A percentile compares a stretch with the other conserved stretches of the same genome.
phyloP scores from a whole-genome alignment of 2,329 filamentous ascomycete genomes.

The Fusarium guadeloupense region DNA sequence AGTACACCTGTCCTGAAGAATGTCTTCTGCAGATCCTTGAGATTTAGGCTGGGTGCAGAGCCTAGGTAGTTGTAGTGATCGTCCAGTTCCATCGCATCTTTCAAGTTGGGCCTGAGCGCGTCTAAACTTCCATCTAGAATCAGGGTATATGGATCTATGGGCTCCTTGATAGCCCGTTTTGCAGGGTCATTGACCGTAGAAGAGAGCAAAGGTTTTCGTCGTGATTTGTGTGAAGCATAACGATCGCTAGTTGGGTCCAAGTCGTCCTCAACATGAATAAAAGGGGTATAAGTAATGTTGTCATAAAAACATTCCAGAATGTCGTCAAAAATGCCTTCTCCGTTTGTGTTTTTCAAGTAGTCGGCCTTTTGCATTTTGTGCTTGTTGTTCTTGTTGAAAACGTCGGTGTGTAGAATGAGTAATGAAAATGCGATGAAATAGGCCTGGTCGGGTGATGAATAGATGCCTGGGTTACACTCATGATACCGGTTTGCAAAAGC shows the following conservation, averaged over 20 bases:
- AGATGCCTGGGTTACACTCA: slow-evolving; percentile 97
- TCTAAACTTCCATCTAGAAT: slow-evolving; percentile 92
- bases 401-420: slow-evolving; percentile 94
- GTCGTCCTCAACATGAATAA: slow-evolving; percentile 96
- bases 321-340: slow-evolving; percentile 92
- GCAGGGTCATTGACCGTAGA: slow-evolving; percentile 62
- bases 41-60: slow-evolving; percentile 77
- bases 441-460: slow-evolving; percentile 89
- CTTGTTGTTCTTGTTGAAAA: slow-evolving; percentile 99
- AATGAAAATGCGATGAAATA: slow-evolving; percentile 98
- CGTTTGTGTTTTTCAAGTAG: slow-evolving; percentile 93
- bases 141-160: slow-evolving; percentile 92
- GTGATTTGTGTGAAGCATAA: slow-evolving; percentile 74
- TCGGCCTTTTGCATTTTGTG: slow-evolving; percentile 97
- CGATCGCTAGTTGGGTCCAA: slow-evolving; percentile 81
- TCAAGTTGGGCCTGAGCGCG: slow-evolving; percentile 81
- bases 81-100: slow-evolving; percentile 91
- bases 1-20: slow-evolving; percentile 92
- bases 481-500: slow-evolving; percentile 97
- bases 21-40: slow-evolving; percentile 82
- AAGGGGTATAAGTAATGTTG: slow-evolving; percentile 97
- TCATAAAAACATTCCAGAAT: slow-evolving; percentile 97
- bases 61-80: slow-evolving; percentile 92
- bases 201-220: slow-evolving; percentile 75
- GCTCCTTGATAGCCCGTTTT: slow-evolving; percentile 76